Conservation (phyloP, 306 rosid species). For the Abrus precatorius region DNA sequence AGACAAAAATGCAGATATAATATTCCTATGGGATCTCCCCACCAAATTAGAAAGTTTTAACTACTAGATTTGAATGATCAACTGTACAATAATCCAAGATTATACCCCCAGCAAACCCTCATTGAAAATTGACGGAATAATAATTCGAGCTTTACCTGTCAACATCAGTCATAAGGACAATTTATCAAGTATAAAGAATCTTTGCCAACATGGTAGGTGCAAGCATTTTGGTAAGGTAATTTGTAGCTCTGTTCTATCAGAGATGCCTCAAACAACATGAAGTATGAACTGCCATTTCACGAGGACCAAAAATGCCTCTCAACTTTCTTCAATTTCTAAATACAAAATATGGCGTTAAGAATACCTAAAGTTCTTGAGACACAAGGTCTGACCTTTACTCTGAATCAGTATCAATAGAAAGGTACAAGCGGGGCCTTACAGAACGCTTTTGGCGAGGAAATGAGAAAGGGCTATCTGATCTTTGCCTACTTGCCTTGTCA, state of each 20-base stretch:
- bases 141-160: conserved; percentile 47
- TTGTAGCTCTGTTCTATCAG: conserved; percentile 48
- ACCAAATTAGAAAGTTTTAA: conserved; percentile 51
- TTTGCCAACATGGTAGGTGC: conserved; percentile 52
- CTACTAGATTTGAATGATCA: conserved; percentile 53
- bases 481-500: conserved; percentile 77
- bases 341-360: conserved; percentile 51
- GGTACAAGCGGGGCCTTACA: conserved; percentile 76
- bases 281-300: conserved; percentile 41
- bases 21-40: conserved; percentile 56
- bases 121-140: conserved; percentile 48
- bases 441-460: conserved; percentile 99
- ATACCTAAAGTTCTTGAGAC: conserved; percentile 49
- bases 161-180: conserved; percentile 32
- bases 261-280: conserved; percentile 48
- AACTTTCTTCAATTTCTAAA: conserved; percentile 48
- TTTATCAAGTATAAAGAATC: conserved; percentile 48
- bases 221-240: conserved; percentile 40
- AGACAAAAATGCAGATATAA: conserved; percentile 59
- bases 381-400: conserved; percentile 63
- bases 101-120: conserved; percentile 57
- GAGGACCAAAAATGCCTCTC: conserved; percentile 57
- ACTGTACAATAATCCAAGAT: conserved; percentile 61
- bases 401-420: conserved; percentile 88
- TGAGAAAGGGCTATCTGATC: conserved; percentile 90